Evolutionary conservation across 306 rosid species (phyloP), one percentile per base, ranked within the genome.

Genomic region (Cucurbita moschata): DNA sequence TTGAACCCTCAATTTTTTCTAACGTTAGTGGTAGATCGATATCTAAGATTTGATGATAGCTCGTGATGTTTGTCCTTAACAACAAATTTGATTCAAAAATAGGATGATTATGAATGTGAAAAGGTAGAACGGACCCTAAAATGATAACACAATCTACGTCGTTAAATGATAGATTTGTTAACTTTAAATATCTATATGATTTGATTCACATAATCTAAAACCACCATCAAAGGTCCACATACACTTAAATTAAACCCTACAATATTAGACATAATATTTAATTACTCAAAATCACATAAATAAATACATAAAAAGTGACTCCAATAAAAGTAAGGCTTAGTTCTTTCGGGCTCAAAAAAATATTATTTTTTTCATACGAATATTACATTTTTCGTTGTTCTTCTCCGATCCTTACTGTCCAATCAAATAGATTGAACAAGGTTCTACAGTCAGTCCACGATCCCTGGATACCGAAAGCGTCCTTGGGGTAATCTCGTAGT

Each of bases 101-200:
- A 3, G 3, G 8, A 62, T 62, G 68, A 38, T 62, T 6, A 37
- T 13, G 3, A 23, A 6, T 11, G 26, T 35, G 50, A 40, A 63
- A 63, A 39, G 39, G 49, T 38, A 12, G 44, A 63, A 30, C 5
- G 70, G 50, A 16, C 47, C 50, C 35, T 5, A 61, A 61, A 58
- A 30, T 62, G 8, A 65, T 65, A 65, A 19, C 52, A 65, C 37
- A 65, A 65, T 65, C 71, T 65, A 65, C n/a, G 10, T 42, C 5
- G 71, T 65, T 53, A 65, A 65, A 42, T 65, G 71, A 43, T 65
- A 53, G 71, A 42, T 65, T 63, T 63, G 26, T 63, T 63, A 62
- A 30, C 49, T 63, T 30, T n/a, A 63, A 63, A 63, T 63, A 63
- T 63, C 13, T 38, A 39, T 8, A n/a, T 63, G 70, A 63, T 63